Base-by-base conservation (phyloP, 2,329 filamentous ascomycete species). In the Scytalidium lignicola region DNA sequence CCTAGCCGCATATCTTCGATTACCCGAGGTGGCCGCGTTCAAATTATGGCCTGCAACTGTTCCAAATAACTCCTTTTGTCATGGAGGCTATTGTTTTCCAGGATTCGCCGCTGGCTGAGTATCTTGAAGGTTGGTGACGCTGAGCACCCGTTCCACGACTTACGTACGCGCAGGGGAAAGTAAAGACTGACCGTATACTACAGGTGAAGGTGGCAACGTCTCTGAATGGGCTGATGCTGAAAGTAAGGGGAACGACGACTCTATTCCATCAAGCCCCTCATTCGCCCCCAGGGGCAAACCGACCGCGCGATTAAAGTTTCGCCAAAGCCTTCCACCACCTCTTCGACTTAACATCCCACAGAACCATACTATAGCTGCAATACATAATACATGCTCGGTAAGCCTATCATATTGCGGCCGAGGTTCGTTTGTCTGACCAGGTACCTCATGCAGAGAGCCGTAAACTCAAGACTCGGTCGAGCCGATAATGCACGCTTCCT, bases 21-120 rank as follows among this genome's bases (percentile, higher is more conserved):
- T 15, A 13, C n/a, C 15, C 15, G 32, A 37, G n/a, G 32, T 37
- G 8, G 32, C 32, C n/a, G 32, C 32, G 32, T 15, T 17, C 32
- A 17, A 37, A 37, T 37, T 8, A 37, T 37, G 32, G 32, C 10
- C 32, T 17, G 32, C 32, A 13, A 8, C 41, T 43, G 41, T 26
- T 18, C 41, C 15, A 5, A 21, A 26, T 43, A 26, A 20, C 18
- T 6, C 47, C 43, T 46, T 48, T 51, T 58, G 57, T 55, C 56
- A 93, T 96, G 91, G 91, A 96, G 79, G 83, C 87, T 63, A 78
- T 96, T 62, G 82, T 96, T 60, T 88, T 87, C 71, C 82, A 93
- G 72, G 84, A 90, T 72, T 88, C 88, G 66, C 91, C 91, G 61
- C 78, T 96, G 70, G 90, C 90, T 65, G 83, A 88, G 63, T 93